Conservation (phyloP, 257 asterid genomes). For the Agastache rugosa region DNA sequence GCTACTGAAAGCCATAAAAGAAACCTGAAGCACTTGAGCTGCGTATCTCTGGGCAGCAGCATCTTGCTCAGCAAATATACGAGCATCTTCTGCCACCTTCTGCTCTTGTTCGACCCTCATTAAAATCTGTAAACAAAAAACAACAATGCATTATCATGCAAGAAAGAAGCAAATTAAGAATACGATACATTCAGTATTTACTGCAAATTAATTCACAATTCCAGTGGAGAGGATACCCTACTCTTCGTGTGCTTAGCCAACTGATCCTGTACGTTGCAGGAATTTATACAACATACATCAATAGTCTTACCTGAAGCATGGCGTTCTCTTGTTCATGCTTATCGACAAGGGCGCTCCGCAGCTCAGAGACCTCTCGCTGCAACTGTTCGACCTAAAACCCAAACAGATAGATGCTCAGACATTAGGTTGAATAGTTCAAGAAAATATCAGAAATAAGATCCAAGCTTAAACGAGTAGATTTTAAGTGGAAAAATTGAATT, state of each 20-base stretch:
- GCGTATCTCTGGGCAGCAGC: conserved; percentile 94
- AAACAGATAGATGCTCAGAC: conserved; percentile 28
- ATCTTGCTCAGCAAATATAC: conserved; percentile 91
- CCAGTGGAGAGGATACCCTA: background rate
- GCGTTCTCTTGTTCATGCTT: conserved; percentile 98
- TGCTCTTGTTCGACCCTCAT: conserved; percentile 98
- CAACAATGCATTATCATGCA: background rate
- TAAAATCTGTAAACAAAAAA: conserved; percentile 56
- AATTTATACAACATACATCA: background rate
- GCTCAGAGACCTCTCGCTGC: conserved; percentile 71
- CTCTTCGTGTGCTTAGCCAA: background rate
- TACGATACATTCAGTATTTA: background rate
- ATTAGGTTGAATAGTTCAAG: conserved; percentile 7
- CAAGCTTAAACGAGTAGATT: background rate
- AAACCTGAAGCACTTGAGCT: conserved; percentile 91
- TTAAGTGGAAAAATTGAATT: background rate
- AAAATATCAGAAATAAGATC: background rate
- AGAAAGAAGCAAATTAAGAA: background rate
- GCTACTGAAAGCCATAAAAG: conserved; percentile 9
- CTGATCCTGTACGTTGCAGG: background rate
- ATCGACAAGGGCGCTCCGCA: conserved; percentile 69
- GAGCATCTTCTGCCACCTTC: conserved; percentile 96
- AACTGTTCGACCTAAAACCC: conserved; percentile 80
- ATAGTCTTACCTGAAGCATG: conserved; percentile 83
- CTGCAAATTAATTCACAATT: background rate